A percentile compares a stretch with the other conserved stretches of the same genome.
Evolutionary conservation across 73 alveolate genomes (phyloP).

Genomic region (Uronychia binucleata): DNA sequence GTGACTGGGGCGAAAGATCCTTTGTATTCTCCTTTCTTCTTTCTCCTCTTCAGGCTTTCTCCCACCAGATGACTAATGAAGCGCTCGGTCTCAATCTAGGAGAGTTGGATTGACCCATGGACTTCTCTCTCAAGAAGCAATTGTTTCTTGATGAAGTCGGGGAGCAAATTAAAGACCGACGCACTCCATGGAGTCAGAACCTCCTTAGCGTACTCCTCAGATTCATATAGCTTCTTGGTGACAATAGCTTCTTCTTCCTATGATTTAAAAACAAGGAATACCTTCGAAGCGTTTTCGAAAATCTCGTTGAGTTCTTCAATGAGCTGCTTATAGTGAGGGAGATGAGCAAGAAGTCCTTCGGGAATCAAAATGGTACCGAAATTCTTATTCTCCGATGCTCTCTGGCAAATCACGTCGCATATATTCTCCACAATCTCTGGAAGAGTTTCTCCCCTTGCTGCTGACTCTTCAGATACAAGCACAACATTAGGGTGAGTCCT

Average conservation of each 20-base stretch:
- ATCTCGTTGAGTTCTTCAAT: slow-evolving; percentile 62
- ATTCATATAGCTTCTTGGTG: slow-evolving; percentile 24
- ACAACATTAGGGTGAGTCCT: slow-evolving; percentile 85
- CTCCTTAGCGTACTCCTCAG: slow-evolving; percentile 23
- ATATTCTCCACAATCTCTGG: slow-evolving; percentile 66
- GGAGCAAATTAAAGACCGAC: slow-evolving; percentile 74
- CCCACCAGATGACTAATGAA: slow-evolving; percentile 89
- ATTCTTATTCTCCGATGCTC: slow-evolving; percentile 66
- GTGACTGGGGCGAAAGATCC: slow-evolving; percentile 95
- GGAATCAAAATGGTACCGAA: slow-evolving; percentile 85
- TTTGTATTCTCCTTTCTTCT: slow-evolving; percentile 75
- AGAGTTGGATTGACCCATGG: slow-evolving; percentile 80
- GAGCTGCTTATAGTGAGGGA: slow-evolving; percentile 75
- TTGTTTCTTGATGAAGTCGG: slow-evolving; percentile 83
- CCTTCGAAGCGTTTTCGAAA: slow-evolving; percentile 25
- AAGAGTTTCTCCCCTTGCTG: slow-evolving; percentile 70
- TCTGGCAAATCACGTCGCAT: slow-evolving; percentile 65
- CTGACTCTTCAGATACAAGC: slow-evolving; percentile 72
- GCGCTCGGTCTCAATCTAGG: slow-evolving; percentile 96
- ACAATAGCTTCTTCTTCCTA: slow-evolving; percentile 37
- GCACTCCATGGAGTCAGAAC: slow-evolving; percentile 74
- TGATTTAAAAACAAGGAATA: background rate
- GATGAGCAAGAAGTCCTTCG: slow-evolving; percentile 81
- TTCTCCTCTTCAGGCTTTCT: slow-evolving; percentile 72
- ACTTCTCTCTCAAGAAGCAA: slow-evolving; percentile 74